Conservation (phyloP, 2,329 filamentous ascomycete species). For the Aspergillus hortae region DNA sequence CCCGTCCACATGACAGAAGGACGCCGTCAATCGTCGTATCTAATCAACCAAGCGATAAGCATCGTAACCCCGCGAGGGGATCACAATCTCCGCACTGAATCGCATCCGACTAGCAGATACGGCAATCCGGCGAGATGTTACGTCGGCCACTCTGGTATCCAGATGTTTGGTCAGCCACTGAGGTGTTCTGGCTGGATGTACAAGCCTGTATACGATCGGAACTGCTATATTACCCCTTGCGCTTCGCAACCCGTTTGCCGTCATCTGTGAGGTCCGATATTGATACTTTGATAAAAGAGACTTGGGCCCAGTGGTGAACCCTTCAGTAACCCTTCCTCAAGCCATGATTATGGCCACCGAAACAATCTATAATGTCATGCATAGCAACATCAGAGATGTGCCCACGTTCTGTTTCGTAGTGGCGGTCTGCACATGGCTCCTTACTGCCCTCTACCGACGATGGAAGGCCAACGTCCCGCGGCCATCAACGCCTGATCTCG, state of each 20-base stretch:
- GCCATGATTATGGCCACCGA: background rate
- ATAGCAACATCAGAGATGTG: background rate
- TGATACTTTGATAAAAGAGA: too few relatives aligned
- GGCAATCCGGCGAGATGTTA: conserved; percentile 13
- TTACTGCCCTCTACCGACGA: background rate
- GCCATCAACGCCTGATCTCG: conserved; percentile 40
- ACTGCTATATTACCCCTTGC: too few relatives aligned
- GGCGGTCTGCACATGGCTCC: background rate
- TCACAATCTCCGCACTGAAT: conserved; percentile 1
- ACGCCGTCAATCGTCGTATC: background rate
- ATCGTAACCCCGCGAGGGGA: conserved; percentile 1
- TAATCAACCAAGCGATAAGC: conserved; percentile 8
- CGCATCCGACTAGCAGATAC: conserved; percentile 29
- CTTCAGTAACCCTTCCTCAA: background rate
- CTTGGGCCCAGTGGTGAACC: too few relatives aligned
- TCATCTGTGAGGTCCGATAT: too few relatives aligned
- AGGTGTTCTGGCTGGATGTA: background rate
- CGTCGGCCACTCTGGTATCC: background rate
- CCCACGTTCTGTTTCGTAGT: background rate
- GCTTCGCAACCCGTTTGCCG: too few relatives aligned
- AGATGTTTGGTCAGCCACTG: background rate
- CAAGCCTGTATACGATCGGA: background rate
- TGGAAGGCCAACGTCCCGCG: conserved; percentile 7
- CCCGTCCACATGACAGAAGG: background rate
- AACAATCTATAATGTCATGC: background rate